Percentiles rank a stretch among this genome's conserved stretches.
Conservation (phyloP, 2,329 filamentous ascomycete species). For the Diplocarpon rosae region DNA sequence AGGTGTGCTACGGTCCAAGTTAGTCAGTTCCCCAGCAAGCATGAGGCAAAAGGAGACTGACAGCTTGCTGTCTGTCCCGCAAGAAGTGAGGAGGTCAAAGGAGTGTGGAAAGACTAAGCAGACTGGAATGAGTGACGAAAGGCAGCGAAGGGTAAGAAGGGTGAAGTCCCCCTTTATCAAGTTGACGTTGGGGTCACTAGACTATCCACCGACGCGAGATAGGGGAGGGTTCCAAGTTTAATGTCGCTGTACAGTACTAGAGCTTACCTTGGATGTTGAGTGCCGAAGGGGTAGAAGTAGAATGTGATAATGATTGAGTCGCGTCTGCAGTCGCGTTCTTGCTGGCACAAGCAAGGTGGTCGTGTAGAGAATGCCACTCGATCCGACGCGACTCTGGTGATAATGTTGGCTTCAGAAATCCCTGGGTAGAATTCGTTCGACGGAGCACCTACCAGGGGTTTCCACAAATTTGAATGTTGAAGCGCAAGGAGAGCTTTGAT, state of each 20-base stretch:
- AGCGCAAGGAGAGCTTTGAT: constrained; percentile 1
- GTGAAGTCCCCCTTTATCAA: constrained; percentile 4
- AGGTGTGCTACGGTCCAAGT: background rate
- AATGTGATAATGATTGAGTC: no score
- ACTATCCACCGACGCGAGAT: background rate
- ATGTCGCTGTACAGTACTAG: constrained; percentile 13
- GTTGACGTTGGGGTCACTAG: background rate
- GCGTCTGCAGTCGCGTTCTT: constrained; percentile 5
- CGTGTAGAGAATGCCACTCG: constrained; percentile 11
- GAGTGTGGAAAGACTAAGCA: constrained; percentile 12
- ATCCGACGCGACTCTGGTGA: constrained; percentile 1
- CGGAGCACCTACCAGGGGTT: background rate
- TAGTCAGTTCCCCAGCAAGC: constrained; percentile 1
- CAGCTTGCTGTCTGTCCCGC: constrained; percentile 3
- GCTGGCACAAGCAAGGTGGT: constrained; percentile 9
- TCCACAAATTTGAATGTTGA: background rate
- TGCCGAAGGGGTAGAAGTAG: no score
- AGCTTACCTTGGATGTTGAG: constrained; percentile 19
- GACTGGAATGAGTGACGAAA: constrained; percentile 12
- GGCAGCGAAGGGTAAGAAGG: constrained; percentile 2
- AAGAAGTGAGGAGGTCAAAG: constrained; percentile 4
- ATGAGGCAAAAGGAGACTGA: constrained; percentile 1
- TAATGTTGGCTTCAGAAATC: background rate
- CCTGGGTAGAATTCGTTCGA: background rate
- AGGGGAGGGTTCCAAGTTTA: constrained; percentile 9